Conservation (phyloP, 352 stramenopile genomes). For the Bremia lactucae region DNA sequence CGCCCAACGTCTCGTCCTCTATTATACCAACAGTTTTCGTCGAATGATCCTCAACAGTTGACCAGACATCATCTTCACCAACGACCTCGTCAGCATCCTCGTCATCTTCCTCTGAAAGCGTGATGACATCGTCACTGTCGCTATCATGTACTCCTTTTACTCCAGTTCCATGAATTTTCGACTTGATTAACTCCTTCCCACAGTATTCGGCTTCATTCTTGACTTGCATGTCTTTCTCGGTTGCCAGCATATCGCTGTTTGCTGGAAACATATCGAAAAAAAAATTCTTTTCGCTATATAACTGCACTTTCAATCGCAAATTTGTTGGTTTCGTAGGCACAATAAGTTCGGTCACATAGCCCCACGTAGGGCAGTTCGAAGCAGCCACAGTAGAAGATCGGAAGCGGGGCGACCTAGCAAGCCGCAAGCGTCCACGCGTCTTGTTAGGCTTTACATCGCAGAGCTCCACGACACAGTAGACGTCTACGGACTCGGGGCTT, state of each 20-base stretch:
- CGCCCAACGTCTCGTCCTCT: slow-evolving; percentile 40
- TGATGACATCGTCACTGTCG: slow-evolving; percentile 42
- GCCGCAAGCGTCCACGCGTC: not conserved
- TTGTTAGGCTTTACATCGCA: slow-evolving; percentile 16
- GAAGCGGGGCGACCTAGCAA: slow-evolving; percentile 9
- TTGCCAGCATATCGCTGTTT: slow-evolving; percentile 5
- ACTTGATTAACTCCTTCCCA: slow-evolving; percentile 5
- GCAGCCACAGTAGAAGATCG: slow-evolving; percentile 26
- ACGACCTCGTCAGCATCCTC: slow-evolving; percentile 17
- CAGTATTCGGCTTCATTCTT: not conserved
- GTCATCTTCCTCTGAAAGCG: slow-evolving; percentile 35
- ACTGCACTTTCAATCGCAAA: slow-evolving; percentile 27
- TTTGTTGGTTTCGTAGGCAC: slow-evolving; percentile 9
- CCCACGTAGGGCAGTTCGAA: slow-evolving; percentile 31
- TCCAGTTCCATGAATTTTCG: slow-evolving; percentile 8
- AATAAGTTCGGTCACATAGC: slow-evolving; percentile 32
- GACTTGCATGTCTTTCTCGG: slow-evolving; percentile 4
- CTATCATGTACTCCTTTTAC: slow-evolving; percentile 21
- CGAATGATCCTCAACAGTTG: slow-evolving; percentile 7
- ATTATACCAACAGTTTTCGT: not conserved
- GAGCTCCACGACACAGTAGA: slow-evolving; percentile 53
- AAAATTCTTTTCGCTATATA: slow-evolving; percentile 70
- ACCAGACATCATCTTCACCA: slow-evolving; percentile 12
- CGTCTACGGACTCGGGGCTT: slow-evolving; percentile 42
- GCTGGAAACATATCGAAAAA: slow-evolving; percentile 82